Conservation (phyloP, 169 alveolate genomes). For the Eimeria acervulina region DNA sequence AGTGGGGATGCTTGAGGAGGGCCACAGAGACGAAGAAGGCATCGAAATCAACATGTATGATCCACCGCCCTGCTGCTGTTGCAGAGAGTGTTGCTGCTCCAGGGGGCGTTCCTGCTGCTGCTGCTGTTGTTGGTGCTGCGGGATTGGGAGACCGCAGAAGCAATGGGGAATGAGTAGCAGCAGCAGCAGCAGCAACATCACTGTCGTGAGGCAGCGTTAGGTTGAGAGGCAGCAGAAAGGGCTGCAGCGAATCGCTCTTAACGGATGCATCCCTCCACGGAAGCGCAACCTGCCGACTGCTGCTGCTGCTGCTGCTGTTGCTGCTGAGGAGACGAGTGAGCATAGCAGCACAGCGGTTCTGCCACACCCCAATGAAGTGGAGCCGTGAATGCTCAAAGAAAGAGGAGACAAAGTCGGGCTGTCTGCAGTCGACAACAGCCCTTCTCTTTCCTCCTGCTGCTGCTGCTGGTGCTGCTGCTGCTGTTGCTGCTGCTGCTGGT, state of each 20-base stretch:
- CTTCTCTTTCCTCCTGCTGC: not conserved
- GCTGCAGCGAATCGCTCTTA: constrained; percentile 41
- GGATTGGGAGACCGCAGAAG: not conserved
- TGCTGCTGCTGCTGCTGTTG: constrained; percentile 49
- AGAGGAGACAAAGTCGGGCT: constrained; percentile 56
- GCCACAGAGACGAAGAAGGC: constrained; percentile 84
- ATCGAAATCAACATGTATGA: constrained; percentile 81
- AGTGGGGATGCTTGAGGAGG: constrained; percentile 63
- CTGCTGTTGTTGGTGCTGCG: not conserved
- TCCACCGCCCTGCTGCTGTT: constrained; percentile 53
- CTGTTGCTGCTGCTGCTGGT: not conserved
- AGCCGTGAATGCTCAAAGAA: constrained; percentile 77
- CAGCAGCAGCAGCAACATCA: constrained; percentile 48
- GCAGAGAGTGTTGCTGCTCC: constrained; percentile 42
- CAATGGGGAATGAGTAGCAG: constrained; percentile 49
- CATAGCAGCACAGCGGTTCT: constrained; percentile 52
- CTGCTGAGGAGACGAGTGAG: constrained; percentile 51
- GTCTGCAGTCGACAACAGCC: constrained; percentile 1
- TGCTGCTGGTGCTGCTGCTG: not conserved
- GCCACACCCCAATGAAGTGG: constrained; percentile 79
- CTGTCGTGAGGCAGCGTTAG: constrained; percentile 40
- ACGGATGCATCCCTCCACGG: constrained; percentile 33
- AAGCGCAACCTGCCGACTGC: constrained; percentile 49
- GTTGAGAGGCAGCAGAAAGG: constrained; percentile 39
- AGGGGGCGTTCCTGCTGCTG: not conserved